phyloP scores from a whole-genome alignment of 208 protist genomes.

The Pavlovales sp. region DNA sequence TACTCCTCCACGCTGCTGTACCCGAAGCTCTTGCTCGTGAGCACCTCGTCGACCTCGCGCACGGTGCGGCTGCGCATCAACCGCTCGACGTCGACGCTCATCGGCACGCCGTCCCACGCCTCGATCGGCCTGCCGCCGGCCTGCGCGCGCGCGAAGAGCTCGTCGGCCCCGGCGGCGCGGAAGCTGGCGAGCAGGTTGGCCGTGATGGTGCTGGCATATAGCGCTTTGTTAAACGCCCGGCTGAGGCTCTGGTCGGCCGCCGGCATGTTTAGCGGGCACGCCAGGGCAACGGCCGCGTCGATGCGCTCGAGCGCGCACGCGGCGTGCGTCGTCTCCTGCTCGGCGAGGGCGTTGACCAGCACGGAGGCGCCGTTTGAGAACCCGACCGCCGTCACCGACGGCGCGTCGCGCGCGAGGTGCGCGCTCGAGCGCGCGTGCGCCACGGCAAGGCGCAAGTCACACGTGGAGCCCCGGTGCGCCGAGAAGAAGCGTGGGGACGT shows the following conservation, averaged over 20 bases:
- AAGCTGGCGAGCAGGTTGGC: background rate
- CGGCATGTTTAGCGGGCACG: slow-evolving; percentile 31
- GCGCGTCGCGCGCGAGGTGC: background rate
- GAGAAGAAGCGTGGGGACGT: slow-evolving; percentile 37
- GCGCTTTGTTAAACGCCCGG: background rate
- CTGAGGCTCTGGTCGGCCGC: background rate
- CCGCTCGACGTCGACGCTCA: slow-evolving; percentile 8
- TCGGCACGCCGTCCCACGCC: background rate
- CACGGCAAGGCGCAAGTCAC: slow-evolving; percentile 4
- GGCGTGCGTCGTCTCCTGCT: background rate
- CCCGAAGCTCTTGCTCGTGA: slow-evolving; percentile 3
- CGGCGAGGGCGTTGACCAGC: slow-evolving; percentile 26
- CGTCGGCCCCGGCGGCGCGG: too few species aligned
- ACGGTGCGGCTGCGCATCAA: background rate
- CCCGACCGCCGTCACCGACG: background rate
- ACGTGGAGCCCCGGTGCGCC: background rate
- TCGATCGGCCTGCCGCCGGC: background rate
- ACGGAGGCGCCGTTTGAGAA: slow-evolving; percentile 30
- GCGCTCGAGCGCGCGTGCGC: background rate
- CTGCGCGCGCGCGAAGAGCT: background rate
- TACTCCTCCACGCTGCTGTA: slow-evolving; percentile 18
- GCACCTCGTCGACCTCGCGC: slow-evolving; percentile 13
- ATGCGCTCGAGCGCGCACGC: background rate
- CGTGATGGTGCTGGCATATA: background rate
- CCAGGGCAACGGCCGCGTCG: background rate